A percentile compares a stretch with the other conserved stretches of the same genome.
These are phyloP conservation scores for Uronychia binucleata DNA, from an alignment of 73 alveolate genomes.

Conservation along the genomic window DNA sequence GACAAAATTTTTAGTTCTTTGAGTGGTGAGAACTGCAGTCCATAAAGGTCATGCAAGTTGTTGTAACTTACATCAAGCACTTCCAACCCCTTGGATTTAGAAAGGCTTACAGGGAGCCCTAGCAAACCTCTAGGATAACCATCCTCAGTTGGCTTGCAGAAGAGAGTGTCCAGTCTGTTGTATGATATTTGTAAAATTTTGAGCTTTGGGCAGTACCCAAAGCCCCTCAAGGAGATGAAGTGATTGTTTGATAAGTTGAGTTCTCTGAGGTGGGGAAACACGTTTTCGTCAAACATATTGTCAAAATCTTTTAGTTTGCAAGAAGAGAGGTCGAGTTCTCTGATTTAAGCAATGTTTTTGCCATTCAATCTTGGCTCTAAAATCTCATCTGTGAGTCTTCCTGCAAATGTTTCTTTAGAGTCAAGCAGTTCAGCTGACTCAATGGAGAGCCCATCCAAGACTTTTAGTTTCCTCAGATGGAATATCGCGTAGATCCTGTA, in stretches of 20 bases:
- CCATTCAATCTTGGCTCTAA: conserved; percentile 73
- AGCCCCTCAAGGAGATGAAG: conserved; percentile 65
- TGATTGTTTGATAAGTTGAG: conserved; percentile 72
- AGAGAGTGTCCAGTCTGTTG: conserved; percentile 75
- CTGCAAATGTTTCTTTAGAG: conserved; percentile 86
- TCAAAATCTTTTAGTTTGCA: conserved; percentile 85
- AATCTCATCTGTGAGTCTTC: conserved; percentile 85
- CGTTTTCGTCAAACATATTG: conserved; percentile 73
- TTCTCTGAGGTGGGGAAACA: conserved; percentile 72
- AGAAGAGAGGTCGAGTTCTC: conserved; percentile 68
- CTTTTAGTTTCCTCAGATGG: conserved; percentile 81
- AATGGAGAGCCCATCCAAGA: conserved; percentile 80
- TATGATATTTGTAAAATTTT: conserved; percentile 58
- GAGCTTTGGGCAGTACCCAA: conserved; percentile 78
- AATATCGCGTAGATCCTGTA: conserved; percentile 74
- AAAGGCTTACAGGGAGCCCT: conserved; percentile 51
- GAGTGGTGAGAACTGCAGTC: conserved; percentile 68
- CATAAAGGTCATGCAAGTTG: conserved; percentile 69
- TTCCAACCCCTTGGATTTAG: conserved; percentile 38
- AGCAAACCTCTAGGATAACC: conserved; percentile 73
- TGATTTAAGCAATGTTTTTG: conserved; percentile 48
- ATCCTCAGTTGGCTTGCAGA: conserved; percentile 61
- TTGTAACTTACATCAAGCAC: conserved; percentile 76
- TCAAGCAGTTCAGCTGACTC: conserved; percentile 71
- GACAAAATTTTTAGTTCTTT: conserved; percentile 74